phyloP scores from a whole-genome alignment of 139 green algal genomes.

The Tetradesmus obliquus region DNA sequence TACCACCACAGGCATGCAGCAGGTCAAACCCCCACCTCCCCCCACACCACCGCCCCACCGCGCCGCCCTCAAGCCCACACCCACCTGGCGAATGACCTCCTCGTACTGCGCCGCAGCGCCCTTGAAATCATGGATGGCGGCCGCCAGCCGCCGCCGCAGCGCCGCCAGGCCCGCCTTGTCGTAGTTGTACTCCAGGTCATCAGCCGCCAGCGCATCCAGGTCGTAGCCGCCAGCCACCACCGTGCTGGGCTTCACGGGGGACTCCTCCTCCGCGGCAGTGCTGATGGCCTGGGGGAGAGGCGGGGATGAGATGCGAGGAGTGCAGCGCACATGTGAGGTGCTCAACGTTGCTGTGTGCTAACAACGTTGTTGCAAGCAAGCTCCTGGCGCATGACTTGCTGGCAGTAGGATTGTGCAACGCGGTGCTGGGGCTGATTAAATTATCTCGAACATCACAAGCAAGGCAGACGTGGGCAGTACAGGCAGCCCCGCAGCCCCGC shows the following conservation, averaged over 20 bases:
- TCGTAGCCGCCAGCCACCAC: constrained; percentile 45
- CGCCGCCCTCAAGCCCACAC: not conserved
- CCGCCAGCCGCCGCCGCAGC: constrained; percentile 53
- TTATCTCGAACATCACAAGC: no score
- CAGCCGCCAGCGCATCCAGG: constrained; percentile 53
- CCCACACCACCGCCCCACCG: not conserved
- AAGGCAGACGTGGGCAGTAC: not conserved
- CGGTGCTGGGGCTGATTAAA: no score
- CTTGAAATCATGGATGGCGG: constrained; percentile 47
- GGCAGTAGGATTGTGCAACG: no score
- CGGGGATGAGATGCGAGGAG: not conserved
- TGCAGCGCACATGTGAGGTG: not conserved
- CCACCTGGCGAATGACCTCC: constrained; percentile 59
- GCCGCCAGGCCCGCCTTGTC: constrained; percentile 49
- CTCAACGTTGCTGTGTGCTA: no score
- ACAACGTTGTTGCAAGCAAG: no score
- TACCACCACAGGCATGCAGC: not conserved
- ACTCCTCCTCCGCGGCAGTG: constrained; percentile 51
- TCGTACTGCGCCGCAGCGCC: constrained; percentile 68
- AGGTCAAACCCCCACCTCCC: not conserved
- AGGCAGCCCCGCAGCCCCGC: not conserved
- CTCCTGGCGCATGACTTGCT: no score
- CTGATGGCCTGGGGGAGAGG: not conserved
- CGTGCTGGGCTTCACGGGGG: constrained; percentile 67
- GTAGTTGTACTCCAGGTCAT: constrained; percentile 72